Evolutionary conservation across 371 early-diverging fungal genomes (phyloP).

Genomic region (Dichotomocladium elegans): DNA sequence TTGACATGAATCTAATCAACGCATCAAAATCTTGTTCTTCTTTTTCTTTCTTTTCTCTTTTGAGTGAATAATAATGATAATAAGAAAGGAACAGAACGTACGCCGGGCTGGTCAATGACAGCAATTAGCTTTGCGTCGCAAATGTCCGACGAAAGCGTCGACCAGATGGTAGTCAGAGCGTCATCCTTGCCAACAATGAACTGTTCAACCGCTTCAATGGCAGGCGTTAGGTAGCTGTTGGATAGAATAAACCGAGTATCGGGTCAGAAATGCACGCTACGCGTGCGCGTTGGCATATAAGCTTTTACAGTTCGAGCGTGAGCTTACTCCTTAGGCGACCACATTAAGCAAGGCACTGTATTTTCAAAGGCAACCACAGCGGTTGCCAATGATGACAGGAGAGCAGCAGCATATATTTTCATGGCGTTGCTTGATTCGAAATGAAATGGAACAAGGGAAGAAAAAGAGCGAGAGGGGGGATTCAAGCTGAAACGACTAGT

Average conservation of each 20-base stretch:
- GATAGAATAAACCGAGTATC: neutral
- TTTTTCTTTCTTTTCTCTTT: too few species aligned
- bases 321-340: constrained; percentile 20
- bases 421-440: constrained; percentile 2
- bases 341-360: constrained; percentile 17
- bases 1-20: constrained; percentile 31
- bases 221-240: constrained; percentile 19
- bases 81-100: constrained; percentile 15
- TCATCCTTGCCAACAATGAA: constrained; percentile 25
- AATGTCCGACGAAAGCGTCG: constrained; percentile 26
- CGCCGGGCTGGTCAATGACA: constrained; percentile 44
- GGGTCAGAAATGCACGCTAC: too few species aligned
- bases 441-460: neutral
- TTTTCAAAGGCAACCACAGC: constrained; percentile 19
- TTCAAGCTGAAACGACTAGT: too few species aligned
- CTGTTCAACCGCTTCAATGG: constrained; percentile 17
- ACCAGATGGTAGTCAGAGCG: constrained; percentile 23
- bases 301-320: neutral
- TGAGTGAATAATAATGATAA: too few species aligned
- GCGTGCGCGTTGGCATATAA: too few species aligned
- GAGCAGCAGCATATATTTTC: constrained; percentile 17
- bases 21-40: neutral
- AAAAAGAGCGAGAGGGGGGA: neutral
- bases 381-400: constrained; percentile 14
- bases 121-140: constrained; percentile 40